Conservation (phyloP, 2,329 filamentous ascomycete species). For the Blastomyces silverae region DNA sequence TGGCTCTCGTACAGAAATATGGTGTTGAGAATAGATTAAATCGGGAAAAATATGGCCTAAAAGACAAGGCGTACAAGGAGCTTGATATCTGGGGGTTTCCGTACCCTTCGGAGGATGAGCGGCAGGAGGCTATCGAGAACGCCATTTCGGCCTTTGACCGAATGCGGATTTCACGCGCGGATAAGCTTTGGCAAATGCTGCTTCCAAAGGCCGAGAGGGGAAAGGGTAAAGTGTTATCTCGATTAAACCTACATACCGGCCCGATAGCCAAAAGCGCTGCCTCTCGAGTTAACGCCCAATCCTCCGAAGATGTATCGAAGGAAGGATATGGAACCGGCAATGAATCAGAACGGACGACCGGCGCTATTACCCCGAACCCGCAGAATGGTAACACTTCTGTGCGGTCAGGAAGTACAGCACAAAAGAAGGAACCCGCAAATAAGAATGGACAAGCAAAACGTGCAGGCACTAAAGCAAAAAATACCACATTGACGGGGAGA, state of each 20-base stretch:
- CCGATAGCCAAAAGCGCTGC: conserved; percentile 36
- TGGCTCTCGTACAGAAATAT: conserved; percentile 47
- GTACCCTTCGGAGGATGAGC: conserved; percentile 50
- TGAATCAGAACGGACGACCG: conserved; percentile 32
- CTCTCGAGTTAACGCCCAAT: conserved; percentile 35
- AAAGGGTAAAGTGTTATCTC: conserved; percentile 56
- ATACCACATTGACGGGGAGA: conserved; percentile 40
- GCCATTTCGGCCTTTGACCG: conserved; percentile 59
- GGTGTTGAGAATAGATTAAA: conserved; percentile 46
- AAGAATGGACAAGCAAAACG: conserved; percentile 42
- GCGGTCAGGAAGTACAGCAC: conserved; percentile 26
- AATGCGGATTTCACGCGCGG: conserved; percentile 52
- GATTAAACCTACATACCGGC: conserved; percentile 46
- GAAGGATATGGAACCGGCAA: conserved; percentile 33
- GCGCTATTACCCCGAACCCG: conserved; percentile 26
- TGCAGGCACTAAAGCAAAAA: conserved; percentile 42
- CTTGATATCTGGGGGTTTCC: conserved; percentile 57
- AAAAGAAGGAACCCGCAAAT: conserved; percentile 37
- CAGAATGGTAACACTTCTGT: conserved; percentile 23
- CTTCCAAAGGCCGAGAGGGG: conserved; percentile 55
- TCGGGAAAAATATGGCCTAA: conserved; percentile 48
- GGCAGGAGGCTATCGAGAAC: conserved; percentile 55
- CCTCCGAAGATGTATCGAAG: conserved; percentile 33
- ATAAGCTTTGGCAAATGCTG: conserved; percentile 57
- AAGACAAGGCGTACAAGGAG: conserved; percentile 55